Conservation (phyloP, 2,329 filamentous ascomycete species). For the Camptophora hylomeconis region DNA sequence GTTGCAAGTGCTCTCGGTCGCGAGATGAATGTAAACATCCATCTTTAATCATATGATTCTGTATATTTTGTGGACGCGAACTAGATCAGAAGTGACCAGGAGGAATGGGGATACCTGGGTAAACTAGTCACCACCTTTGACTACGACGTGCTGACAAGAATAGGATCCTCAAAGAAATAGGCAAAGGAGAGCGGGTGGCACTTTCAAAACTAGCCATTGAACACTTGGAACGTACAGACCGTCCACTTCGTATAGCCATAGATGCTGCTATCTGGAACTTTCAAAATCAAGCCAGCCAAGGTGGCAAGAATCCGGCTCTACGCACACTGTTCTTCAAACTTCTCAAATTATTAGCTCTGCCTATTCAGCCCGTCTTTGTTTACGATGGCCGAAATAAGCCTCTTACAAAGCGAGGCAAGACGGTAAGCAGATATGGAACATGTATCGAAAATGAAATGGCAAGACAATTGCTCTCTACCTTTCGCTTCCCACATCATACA, state of each 20-base stretch:
- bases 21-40: too few relatives aligned
- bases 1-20: too few relatives aligned
- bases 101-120: slow-evolving; percentile 37
- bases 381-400: slow-evolving; percentile 83
- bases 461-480: slow-evolving; percentile 70
- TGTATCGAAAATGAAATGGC: slow-evolving; percentile 58
- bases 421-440: slow-evolving; percentile 41
- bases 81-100: too few relatives aligned
- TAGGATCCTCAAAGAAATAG: slow-evolving; percentile 85
- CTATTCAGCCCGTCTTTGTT: slow-evolving; percentile 79
- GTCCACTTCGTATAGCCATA: slow-evolving; percentile 74
- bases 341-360: slow-evolving; percentile 58
- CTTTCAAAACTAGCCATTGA: slow-evolving; percentile 71
- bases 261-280: slow-evolving; percentile 98
- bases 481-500: slow-evolving; percentile 71
- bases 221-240: slow-evolving; percentile 54
- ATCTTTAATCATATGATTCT: too few relatives aligned
- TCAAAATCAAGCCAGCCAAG: slow-evolving; percentile 72
- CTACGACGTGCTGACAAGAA: slow-evolving; percentile 8
- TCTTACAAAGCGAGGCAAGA: slow-evolving; percentile 76
- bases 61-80: too few relatives aligned
- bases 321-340: slow-evolving; percentile 89
- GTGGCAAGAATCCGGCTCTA: slow-evolving; percentile 78
- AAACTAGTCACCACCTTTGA: slow-evolving; percentile 17
- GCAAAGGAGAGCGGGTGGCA: slow-evolving; percentile 63